Percentiles rank a stretch among this genome's conserved stretches.
phyloP scores from a whole-genome alignment of 768 basidiomycete species.

The Mycena metata region DNA sequence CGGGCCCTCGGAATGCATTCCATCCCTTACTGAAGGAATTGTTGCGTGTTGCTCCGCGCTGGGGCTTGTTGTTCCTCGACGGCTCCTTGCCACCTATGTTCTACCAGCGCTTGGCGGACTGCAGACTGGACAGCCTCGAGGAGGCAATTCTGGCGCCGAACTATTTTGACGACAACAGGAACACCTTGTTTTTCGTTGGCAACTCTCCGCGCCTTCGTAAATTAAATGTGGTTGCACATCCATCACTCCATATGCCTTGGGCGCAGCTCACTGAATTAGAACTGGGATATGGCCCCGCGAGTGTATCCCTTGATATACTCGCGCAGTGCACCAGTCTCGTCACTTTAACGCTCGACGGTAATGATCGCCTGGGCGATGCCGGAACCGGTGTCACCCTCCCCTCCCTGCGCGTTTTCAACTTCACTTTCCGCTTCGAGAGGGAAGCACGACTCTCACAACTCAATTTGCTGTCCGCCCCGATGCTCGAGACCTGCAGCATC shows the following conservation, averaged over 20 bases:
- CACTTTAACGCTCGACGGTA: not conserved
- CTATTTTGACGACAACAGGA: too few species aligned
- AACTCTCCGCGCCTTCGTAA: slow-evolving; percentile 2
- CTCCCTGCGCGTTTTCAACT: not conserved
- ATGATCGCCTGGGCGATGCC: too few species aligned
- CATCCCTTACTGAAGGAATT: not conserved
- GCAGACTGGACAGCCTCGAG: not conserved
- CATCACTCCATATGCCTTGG: not conserved
- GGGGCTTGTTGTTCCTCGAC: not conserved
- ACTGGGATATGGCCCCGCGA: not conserved
- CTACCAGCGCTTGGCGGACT: not conserved
- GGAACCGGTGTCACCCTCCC: not conserved
- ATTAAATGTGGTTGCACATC: not conserved
- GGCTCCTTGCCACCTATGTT: not conserved
- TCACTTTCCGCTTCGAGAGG: not conserved
- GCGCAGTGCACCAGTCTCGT: not conserved
- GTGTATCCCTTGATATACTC: not conserved
- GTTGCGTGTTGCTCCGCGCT: not conserved
- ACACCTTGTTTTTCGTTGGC: not conserved
- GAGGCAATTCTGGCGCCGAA: not conserved
- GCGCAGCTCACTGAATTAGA: not conserved
- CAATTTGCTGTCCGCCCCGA: not conserved
- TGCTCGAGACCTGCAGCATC: not conserved
- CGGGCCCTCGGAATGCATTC: too few species aligned
- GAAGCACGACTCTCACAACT: not conserved